phyloP scores from a whole-genome alignment of 352 stramenopile species.

The Phytopythium boreale region DNA sequence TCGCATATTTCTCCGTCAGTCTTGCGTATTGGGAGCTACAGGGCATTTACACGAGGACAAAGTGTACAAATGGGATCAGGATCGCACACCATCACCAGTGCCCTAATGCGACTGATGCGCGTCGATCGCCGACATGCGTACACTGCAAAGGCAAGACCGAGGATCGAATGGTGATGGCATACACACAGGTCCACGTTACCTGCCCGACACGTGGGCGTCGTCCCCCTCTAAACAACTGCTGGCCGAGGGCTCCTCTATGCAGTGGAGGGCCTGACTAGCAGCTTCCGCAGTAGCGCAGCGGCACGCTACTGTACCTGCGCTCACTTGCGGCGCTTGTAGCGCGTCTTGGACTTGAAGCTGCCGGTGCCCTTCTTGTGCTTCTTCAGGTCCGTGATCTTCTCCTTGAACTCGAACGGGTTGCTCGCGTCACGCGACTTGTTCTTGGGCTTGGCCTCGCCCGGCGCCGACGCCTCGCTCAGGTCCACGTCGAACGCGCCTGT shows the following conservation, averaged over 20 bases:
- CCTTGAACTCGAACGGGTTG: constrained; percentile 84
- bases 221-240: no score
- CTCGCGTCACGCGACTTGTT: constrained; percentile 44
- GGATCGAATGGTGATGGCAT: no score
- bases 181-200: no score
- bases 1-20: background rate
- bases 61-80: no score
- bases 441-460: constrained; percentile 25
- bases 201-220: no score
- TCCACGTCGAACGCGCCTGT: constrained; percentile 71
- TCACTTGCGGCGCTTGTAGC: constrained; percentile 85
- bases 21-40: no score
- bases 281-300: background rate
- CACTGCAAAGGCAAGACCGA: no score
- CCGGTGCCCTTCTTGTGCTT: constrained; percentile 86
- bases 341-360: constrained; percentile 91
- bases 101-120: no score
- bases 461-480: constrained; percentile 32
- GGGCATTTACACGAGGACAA: no score
- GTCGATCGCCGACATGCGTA: no score
- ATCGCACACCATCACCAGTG: no score
- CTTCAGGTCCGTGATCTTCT: constrained; percentile 90
- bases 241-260: no score
- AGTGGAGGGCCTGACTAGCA: background rate
- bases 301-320: constrained; percentile 12